A percentile compares a stretch with the other conserved stretches of the same genome.
Evolutionary conservation across 345 rosid genomes (phyloP).

Genomic region (Dipteronia dyeriana): DNA sequence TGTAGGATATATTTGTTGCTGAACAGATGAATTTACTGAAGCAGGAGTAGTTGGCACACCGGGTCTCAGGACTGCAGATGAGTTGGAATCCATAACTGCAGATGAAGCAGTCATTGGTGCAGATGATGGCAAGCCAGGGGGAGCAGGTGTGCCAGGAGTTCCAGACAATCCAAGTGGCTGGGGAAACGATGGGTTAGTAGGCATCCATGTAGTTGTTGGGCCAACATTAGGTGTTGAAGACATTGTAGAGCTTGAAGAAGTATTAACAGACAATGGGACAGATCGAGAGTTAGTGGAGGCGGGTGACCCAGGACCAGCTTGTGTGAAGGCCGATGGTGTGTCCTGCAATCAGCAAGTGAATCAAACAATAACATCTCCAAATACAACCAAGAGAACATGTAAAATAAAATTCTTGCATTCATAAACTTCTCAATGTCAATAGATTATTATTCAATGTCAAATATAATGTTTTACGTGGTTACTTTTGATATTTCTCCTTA

Average conservation of each 20-base stretch:
- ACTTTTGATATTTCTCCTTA: no score
- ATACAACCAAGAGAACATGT: background rate
- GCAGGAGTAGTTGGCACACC: constrained; percentile 39
- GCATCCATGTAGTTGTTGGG: constrained; percentile 38
- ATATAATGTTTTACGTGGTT: background rate
- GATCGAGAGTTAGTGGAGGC: constrained; percentile 41
- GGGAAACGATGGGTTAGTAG: constrained; percentile 38
- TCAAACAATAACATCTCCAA: background rate
- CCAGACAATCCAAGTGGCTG: constrained; percentile 44
- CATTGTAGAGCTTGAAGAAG: constrained; percentile 35
- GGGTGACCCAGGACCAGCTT: constrained; percentile 35
- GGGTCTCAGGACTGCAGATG: constrained; percentile 47
- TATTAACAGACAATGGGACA: constrained; percentile 35
- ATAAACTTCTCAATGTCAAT: background rate
- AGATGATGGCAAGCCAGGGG: constrained; percentile 43
- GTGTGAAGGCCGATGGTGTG: constrained; percentile 33
- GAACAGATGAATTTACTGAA: constrained; percentile 45
- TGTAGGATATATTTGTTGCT: constrained; percentile 62
- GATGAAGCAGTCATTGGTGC: constrained; percentile 36
- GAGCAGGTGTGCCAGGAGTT: constrained; percentile 35
- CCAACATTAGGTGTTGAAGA: constrained; percentile 35
- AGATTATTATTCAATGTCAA: background rate
- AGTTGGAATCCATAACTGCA: constrained; percentile 43
- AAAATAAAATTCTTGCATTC: background rate
- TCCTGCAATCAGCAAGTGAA: constrained; percentile 39